Evolutionary conservation across 2,329 filamentous ascomycete genomes (phyloP), one percentile per base, ranked within the genome.

Genomic region (Cercospora sp.): DNA sequence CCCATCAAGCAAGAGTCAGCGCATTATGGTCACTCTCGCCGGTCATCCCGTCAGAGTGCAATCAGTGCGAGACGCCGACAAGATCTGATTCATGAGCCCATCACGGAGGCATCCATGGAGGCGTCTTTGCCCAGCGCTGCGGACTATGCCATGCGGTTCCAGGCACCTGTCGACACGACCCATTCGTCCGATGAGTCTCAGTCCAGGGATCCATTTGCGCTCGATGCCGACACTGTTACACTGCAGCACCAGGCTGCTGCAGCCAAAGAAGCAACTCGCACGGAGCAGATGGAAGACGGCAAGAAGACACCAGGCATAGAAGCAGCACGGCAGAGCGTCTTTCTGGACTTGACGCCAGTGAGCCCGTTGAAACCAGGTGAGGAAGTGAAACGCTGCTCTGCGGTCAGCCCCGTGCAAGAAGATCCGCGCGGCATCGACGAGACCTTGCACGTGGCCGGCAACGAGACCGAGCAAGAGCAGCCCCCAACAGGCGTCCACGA

Each of bases 151-250:
- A 69, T 78, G 57, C 76, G 74, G n/a, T 78, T 77, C 66, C 75
- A 74, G 3, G 70, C 70, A 24, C 76, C 75, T 5, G 69, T 74
- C 7, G 76, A 78, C 51, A 76, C 73, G 9, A 76, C 73, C 1
- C 72, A 73, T 24, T 71, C 70, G 24, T 70, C 72, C 2, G 73
- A 76, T 8, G 76, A 78, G 66, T 77, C 77, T 5, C 73, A 77
- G 57, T 77, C 77, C 10, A 69, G 71, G 21, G 74, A 78, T 43
- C 76, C 75, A 4, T 78, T 78, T 51, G 70, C 73, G 5, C 69
- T 78, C 9, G 76, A 78, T 53, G 77, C 76, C 3, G 77, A 78
- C 59, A 78, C 77, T 13, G 76, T 78, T 59, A 78, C 77, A 4
- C 57, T 77, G 4, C 73, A 77, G 65, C 73, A 75, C 43, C 75